A percentile compares a stretch with the other conserved stretches of the same genome.
Conservation (phyloP, 345 rosid species). For the Mangifera indica region DNA sequence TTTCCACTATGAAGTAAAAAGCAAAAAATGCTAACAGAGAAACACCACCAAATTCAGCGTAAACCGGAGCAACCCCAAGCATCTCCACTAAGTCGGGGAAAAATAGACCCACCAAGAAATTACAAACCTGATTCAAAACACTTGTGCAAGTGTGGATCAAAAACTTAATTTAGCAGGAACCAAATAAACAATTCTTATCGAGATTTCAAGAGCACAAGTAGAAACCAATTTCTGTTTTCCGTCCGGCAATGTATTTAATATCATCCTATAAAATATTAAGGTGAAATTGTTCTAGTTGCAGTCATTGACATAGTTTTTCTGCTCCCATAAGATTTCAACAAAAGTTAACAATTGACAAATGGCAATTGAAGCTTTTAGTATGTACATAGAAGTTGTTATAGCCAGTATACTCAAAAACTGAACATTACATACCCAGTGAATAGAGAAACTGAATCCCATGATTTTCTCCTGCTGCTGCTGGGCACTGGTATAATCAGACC, state of each 20-base stretch:
- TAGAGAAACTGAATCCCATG: constrained; percentile 67
- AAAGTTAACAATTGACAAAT: background rate
- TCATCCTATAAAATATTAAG: background rate
- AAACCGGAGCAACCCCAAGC: constrained; percentile 57
- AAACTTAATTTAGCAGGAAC: background rate
- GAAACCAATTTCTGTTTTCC: too few species aligned
- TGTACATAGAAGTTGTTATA: background rate
- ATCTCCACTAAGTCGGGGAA: constrained; percentile 63
- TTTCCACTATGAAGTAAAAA: constrained; percentile 54
- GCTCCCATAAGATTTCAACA: background rate
- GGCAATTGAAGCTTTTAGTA: background rate
- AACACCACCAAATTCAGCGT: constrained; percentile 56
- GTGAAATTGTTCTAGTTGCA: background rate
- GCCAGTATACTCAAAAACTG: background rate
- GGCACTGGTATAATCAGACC: constrained; percentile 75
- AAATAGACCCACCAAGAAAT: constrained; percentile 75
- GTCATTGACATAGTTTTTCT: background rate
- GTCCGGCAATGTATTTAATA: background rate
- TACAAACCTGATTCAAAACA: constrained; percentile 52
- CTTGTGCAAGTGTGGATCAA: background rate
- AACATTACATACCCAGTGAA: constrained; percentile 64
- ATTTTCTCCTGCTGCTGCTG: constrained; percentile 68
- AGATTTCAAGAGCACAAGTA: too few species aligned
- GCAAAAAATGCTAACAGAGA: constrained; percentile 61
- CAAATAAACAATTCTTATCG: background rate